Evolutionary conservation across 257 asterid species (phyloP).

Genomic region (Phtheirospermum japonicum): DNA sequence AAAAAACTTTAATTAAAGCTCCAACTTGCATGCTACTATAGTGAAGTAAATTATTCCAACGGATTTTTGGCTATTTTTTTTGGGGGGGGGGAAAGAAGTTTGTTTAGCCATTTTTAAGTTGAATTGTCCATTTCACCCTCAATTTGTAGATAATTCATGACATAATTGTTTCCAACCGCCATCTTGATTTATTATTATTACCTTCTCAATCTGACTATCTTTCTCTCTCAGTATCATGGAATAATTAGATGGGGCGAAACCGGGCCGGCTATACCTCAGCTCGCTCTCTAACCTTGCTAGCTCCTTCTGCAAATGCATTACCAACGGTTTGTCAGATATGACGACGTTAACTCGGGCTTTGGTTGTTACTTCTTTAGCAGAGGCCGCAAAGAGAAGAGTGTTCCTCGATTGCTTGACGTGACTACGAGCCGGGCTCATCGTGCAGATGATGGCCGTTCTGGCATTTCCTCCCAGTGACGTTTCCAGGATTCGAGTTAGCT

Average conservation of each 20-base stretch:
- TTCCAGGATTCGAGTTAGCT: constrained; percentile 83
- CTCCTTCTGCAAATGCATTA: constrained; percentile 75
- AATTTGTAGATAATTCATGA: not conserved
- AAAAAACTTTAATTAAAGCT: not conserved
- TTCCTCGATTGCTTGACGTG: constrained; percentile 81
- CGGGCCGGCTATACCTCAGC: constrained; percentile 45
- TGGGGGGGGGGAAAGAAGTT: no score
- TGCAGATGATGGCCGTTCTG: constrained; percentile 73
- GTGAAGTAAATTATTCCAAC: no score
- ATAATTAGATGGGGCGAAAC: constrained; percentile 38
- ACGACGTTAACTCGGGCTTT: constrained; percentile 67
- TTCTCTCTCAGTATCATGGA: constrained; percentile 56
- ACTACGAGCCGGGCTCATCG: constrained; percentile 83
- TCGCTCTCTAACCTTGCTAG: constrained; percentile 70
- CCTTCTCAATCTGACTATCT: constrained; percentile 81
- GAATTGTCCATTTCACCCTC: no score
- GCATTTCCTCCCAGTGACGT: constrained; percentile 75
- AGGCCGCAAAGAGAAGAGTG: constrained; percentile 83
- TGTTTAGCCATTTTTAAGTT: no score
- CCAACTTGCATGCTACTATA: not conserved
- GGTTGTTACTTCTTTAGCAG: constrained; percentile 83
- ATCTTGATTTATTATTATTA: constrained; percentile 25
- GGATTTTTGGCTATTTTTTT: no score
- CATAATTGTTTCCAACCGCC: not conserved
- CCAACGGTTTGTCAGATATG: constrained; percentile 69